A percentile compares a stretch with the other conserved stretches of the same genome.
Evolutionary conservation across 371 early-diverging fungal species (phyloP).

Genomic region (Parasitella parasitica): DNA sequence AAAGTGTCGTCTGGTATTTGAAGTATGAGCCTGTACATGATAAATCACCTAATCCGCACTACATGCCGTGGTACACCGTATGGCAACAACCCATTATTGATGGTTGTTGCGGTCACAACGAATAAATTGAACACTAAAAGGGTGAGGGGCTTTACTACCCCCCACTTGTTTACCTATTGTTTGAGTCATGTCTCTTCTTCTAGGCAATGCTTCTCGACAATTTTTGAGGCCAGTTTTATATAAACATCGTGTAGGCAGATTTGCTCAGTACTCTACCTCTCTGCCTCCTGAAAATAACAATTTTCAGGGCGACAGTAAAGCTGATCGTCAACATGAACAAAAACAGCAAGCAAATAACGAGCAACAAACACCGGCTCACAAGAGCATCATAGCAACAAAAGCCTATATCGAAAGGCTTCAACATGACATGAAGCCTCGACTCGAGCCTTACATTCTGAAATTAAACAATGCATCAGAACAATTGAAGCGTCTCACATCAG

Average conservation of each 20-base stretch:
- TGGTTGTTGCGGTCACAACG: too few species aligned
- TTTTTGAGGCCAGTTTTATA: neutral
- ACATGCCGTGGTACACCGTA: too few species aligned
- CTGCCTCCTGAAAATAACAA: neutral
- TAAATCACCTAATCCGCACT: too few species aligned
- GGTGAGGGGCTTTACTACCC: neutral
- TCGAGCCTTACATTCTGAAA: constrained; percentile 31
- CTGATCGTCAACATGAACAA: neutral
- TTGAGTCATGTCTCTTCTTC: neutral
- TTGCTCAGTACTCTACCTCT: neutral
- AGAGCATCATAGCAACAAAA: neutral
- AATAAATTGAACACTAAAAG: too few species aligned
- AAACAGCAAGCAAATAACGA: neutral
- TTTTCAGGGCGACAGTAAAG: neutral
- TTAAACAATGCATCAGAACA: constrained; percentile 29
- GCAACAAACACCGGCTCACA: neutral
- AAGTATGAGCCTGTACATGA: too few species aligned
- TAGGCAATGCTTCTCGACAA: neutral
- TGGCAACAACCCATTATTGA: too few species aligned
- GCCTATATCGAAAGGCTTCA: constrained; percentile 31
- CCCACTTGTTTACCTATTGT: neutral
- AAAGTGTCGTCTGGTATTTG: too few species aligned
- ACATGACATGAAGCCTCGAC: constrained; percentile 25
- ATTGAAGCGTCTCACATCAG: constrained; percentile 32
- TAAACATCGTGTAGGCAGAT: neutral